A percentile compares a stretch with the other conserved stretches of the same genome.
These are phyloP conservation scores for Lactarius sp. DNA, from an alignment of 768 basidiomycete genomes.

Conservation along the genomic window DNA sequence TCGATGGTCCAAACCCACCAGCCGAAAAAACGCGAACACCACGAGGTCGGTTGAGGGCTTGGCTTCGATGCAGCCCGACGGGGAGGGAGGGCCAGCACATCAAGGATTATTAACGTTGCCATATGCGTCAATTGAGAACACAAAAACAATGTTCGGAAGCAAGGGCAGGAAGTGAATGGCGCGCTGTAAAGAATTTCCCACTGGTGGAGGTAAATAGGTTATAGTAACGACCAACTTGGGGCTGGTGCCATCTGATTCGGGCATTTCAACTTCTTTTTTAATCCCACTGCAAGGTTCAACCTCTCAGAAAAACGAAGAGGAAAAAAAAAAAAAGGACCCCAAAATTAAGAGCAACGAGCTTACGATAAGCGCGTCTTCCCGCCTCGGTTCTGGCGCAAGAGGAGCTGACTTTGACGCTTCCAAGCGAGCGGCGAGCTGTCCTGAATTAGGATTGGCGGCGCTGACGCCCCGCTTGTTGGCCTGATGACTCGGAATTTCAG, in stretches of 20 bases:
- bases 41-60: conserved; percentile 16
- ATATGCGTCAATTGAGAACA: conserved; percentile 15
- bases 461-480: conserved; percentile 41
- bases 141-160: conserved; percentile 13
- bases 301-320: conserved; percentile 28
- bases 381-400: conserved; percentile 36
- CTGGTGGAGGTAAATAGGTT: conserved; percentile 13
- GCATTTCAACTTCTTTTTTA: conserved; percentile 27
- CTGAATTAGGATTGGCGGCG: conserved; percentile 43
- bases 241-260: not conserved
- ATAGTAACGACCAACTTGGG: conserved; percentile 11
- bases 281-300: conserved; percentile 40
- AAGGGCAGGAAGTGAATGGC: not conserved
- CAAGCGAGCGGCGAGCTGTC: conserved; percentile 41
- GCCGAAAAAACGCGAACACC: conserved; percentile 16
- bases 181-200: conserved; percentile 15
- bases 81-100: conserved; percentile 5
- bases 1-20: not conserved
- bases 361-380: conserved; percentile 43
- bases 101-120: conserved; percentile 13
- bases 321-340: conserved; percentile 15
- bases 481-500: conserved; percentile 27
- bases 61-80: conserved; percentile 9
- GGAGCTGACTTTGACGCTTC: conserved; percentile 38
- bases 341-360: conserved; percentile 30